Percentiles rank a stretch among this genome's conserved stretches.
Evolutionary conservation across 345 rosid species (phyloP).

Genomic region (Melastoma malabathricum): DNA sequence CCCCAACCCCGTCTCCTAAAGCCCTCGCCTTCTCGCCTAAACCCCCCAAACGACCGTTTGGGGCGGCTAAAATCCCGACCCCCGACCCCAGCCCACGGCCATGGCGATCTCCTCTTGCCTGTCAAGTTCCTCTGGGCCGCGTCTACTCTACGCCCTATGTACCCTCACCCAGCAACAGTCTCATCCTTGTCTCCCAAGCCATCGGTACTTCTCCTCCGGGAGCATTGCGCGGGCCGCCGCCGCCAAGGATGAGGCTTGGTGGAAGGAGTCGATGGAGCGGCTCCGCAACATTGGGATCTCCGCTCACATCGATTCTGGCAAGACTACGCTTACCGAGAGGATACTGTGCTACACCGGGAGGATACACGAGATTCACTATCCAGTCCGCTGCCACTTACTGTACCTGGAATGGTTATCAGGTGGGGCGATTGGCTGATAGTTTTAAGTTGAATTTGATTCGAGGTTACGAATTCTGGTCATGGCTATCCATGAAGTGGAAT

Average conservation of each 20-base stretch:
- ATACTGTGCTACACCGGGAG: conserved; percentile 80
- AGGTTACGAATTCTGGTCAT: not conserved
- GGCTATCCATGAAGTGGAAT: not conserved
- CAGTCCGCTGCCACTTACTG: conserved; percentile 98
- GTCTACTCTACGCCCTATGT: conserved; percentile 31
- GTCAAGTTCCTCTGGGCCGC: conserved; percentile 22
- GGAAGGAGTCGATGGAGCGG: conserved; percentile 92
- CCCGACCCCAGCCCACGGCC: conserved; percentile 2
- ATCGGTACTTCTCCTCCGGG: conserved; percentile 56
- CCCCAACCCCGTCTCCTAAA: no score
- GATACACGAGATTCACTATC: conserved; percentile 97
- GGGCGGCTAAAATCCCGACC: conserved; percentile 6
- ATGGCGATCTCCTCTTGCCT: conserved; percentile 15
- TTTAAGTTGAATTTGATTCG: not conserved
- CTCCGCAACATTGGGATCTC: conserved; percentile 94
- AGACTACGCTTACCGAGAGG: conserved; percentile 92
- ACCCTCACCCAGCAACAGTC: conserved; percentile 30
- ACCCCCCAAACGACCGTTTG: no score
- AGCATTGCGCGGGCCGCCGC: conserved; percentile 43
- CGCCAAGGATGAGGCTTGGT: conserved; percentile 66
- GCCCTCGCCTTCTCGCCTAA: no score
- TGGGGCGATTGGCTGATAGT: conserved; percentile 6
- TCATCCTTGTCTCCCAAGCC: conserved; percentile 35
- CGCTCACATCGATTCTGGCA: conserved; percentile 96
- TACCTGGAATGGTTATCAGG: conserved; percentile 91